These are phyloP conservation scores for Fonsecaea nubica DNA, from an alignment of 2,329 filamentous ascomycete genomes.

Conservation along the genomic window DNA sequence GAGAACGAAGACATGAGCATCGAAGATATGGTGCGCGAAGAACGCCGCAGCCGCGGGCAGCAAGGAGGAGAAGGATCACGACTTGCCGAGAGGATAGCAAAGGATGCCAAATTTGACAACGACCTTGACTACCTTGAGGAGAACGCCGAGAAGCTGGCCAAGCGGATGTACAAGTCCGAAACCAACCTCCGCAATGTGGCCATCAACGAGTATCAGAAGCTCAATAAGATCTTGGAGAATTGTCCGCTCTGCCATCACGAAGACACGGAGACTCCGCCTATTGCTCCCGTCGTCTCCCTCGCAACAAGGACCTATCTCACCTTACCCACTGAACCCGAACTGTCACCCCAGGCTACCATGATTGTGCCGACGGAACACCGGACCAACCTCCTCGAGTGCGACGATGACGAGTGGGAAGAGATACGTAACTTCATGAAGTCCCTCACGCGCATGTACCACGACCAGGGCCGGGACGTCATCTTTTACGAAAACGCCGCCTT, in stretches of 20 bases:
- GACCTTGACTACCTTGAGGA: conserved; percentile 98
- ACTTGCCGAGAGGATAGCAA: conserved; percentile 90
- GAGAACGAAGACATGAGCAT: conserved; percentile 96
- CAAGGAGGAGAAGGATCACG: conserved; percentile 79
- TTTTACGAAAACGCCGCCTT: conserved; percentile 97
- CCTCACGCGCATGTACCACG: conserved; percentile 90
- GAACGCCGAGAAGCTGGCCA: conserved; percentile 87
- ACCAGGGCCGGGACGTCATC: conserved; percentile 86
- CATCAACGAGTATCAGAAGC: conserved; percentile 86
- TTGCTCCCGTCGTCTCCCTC: conserved; percentile 84
- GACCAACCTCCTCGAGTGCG: conserved; percentile 91
- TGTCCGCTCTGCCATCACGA: conserved; percentile 95
- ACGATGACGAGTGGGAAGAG: conserved; percentile 99
- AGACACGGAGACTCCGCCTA: conserved; percentile 75
- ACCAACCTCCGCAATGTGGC: conserved; percentile 86
- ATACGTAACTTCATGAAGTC: conserved; percentile 99
- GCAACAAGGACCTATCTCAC: conserved; percentile 87
- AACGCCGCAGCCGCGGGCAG: conserved; percentile 80
- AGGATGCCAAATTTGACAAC: conserved; percentile 87
- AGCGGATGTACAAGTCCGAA: conserved; percentile 84
- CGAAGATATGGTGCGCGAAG: conserved; percentile 96
- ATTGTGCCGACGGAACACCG: conserved; percentile 89
- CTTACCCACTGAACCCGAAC: conserved; percentile 84
- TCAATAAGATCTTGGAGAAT: conserved; percentile 81
- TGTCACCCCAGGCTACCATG: conserved; percentile 80